Base-by-base conservation (phyloP, 192 early-diverging fungal genomes). In the Funneliformis geosporum region DNA sequence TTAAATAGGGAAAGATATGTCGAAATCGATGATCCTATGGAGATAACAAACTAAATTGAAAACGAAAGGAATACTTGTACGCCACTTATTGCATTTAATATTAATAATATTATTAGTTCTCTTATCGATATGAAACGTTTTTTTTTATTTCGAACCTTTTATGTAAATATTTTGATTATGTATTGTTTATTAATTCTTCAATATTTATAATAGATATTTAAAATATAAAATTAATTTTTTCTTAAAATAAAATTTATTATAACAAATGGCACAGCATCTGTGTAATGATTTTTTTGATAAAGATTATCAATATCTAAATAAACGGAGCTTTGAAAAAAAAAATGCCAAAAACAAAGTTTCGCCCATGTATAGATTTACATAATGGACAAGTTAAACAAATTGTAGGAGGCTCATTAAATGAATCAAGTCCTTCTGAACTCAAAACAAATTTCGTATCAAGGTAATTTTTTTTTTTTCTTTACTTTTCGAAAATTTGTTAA, bases 311-410 rank as follows among this genome's bases (percentile, higher is more conserved):
- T n/a, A n/a, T 18, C 65, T 66, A 39, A 27, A 27, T 66, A 42
- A 10, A n/a, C n/a, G n/a, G n/a, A n/a, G n/a, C n/a, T n/a, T n/a
- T 73, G 11, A 33, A 7, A 25, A 60, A 21, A 10, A 64, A 25
- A 60, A 82, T 59, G 44, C 23, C 76, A 73, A 83, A 64, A 82
- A 93, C 95, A 43, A 80, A 85, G 81, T 98, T 99, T 86, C 88
- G 95, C 23, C 96, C 97, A n/a, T 99, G 98, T 87, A 98, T 99
- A 80, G 98, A 99, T 87, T 87, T 99, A 65, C 98, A 99, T 87
- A 82, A 91, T 47, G 98, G 98, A 55, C 91, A 96, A 83, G 98
- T 99, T 77, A 99, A 99, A 86, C 98, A 99, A 84, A 98, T 99
- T 72, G 96, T 99, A 64, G 98, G 98, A 42, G 96, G 94, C 59